Conservation (phyloP, 805 yeast genomes). For the Metschnikowia matae region DNA sequence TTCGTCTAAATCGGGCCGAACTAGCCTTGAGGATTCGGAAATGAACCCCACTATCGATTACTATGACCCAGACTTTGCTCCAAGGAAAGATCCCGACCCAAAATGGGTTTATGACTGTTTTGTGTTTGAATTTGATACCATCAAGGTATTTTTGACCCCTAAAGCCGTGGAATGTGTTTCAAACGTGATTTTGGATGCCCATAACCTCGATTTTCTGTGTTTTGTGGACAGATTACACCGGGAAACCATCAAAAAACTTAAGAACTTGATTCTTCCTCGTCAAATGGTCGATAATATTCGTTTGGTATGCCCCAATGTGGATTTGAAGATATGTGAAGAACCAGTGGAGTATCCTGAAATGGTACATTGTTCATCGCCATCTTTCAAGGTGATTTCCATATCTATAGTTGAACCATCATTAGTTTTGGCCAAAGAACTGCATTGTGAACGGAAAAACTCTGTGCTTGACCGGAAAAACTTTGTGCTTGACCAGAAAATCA, state of each 20-base stretch:
- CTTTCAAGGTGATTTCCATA: slow-evolving; percentile 24
- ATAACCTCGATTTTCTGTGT: slow-evolving; percentile 39
- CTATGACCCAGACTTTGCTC: slow-evolving; percentile 29
- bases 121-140: slow-evolving; percentile 50
- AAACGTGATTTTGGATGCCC: slow-evolving; percentile 30
- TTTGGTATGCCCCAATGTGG: slow-evolving; percentile 44
- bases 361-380: slow-evolving; percentile 27
- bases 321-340: slow-evolving; percentile 35
- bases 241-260: slow-evolving; percentile 47
- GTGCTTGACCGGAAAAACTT: slow-evolving; percentile 12
- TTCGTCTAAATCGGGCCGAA: slow-evolving; percentile 13
- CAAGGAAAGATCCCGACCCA: slow-evolving; percentile 29
- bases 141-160: slow-evolving; percentile 48
- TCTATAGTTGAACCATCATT: slow-evolving; percentile 34
- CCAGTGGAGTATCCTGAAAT: slow-evolving; percentile 18
- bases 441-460: slow-evolving; percentile 7
- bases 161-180: slow-evolving; percentile 36
- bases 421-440: slow-evolving; percentile 23
- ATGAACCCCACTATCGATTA: slow-evolving; percentile 26
- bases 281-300: slow-evolving; percentile 42
- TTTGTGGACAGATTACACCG: slow-evolving; percentile 65
- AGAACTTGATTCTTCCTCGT: slow-evolving; percentile 25
- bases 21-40: slow-evolving; percentile 6
- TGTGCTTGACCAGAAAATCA: slow-evolving; percentile 10
- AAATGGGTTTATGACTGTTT: slow-evolving; percentile 50